phyloP scores from a whole-genome alignment of 331 rosid species.

The Acacia pycnantha region DNA sequence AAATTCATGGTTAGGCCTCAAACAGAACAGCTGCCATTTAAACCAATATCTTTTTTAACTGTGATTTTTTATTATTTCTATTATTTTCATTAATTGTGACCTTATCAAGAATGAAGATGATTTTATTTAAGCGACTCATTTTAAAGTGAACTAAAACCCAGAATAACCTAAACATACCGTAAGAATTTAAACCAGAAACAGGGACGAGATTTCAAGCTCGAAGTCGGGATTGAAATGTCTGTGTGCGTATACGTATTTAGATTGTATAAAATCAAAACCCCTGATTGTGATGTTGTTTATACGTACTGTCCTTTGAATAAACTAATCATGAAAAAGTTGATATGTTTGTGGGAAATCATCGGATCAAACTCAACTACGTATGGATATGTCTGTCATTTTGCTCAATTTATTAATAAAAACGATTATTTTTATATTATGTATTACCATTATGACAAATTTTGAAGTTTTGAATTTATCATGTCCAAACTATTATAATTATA shows the following conservation, averaged over 20 bases:
- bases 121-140: not conserved
- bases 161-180: too few relatives aligned
- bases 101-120: too few relatives aligned
- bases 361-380: not conserved
- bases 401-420: not conserved
- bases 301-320: not conserved
- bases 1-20: constrained; percentile 35
- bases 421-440: not conserved
- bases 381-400: not conserved
- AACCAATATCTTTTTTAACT: constrained; percentile 3
- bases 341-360: not conserved
- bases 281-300: not conserved
- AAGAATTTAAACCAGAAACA: too few relatives aligned
- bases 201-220: too few relatives aligned
- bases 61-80: not conserved
- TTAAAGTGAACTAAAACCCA: too few relatives aligned
- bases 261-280: too few relatives aligned
- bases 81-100: too few relatives aligned
- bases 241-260: too few relatives aligned
- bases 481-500: not conserved
- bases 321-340: not conserved
- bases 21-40: not conserved
- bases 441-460: not conserved
- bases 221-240: too few relatives aligned
- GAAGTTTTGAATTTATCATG: not conserved